Evolutionary conservation across 2,329 filamentous ascomycete species (phyloP).

Genomic region (Beauveria sp.): DNA sequence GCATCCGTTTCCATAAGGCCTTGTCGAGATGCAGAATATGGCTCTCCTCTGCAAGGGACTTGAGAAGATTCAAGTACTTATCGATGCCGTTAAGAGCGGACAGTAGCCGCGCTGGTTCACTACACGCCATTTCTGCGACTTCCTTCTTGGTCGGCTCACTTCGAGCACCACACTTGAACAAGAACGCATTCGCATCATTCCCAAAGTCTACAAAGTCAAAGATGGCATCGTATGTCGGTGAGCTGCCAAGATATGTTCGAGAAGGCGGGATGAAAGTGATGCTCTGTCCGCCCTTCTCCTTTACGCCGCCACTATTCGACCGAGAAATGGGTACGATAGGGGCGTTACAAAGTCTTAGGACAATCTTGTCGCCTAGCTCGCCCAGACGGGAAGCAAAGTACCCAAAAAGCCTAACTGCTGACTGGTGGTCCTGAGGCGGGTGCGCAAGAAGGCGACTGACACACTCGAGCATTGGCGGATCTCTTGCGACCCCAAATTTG

Average conservation of each 20-base stretch:
- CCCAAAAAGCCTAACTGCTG: conserved; percentile 66
- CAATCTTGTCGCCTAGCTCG: conserved; percentile 59
- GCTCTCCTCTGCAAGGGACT: conserved; percentile 69
- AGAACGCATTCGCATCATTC: conserved; percentile 75
- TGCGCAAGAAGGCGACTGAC: conserved; percentile 63
- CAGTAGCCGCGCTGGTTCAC: conserved; percentile 74
- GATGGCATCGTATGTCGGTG: conserved; percentile 69
- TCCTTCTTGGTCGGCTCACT: conserved; percentile 82
- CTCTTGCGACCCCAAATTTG: conserved; percentile 77
- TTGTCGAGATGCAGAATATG: conserved; percentile 68
- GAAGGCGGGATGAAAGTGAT: conserved; percentile 51
- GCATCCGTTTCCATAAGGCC: conserved; percentile 69
- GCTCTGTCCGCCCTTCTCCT: conserved; percentile 33
- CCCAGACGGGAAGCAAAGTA: conserved; percentile 75
- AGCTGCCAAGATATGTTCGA: conserved; percentile 72
- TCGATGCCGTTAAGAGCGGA: conserved; percentile 72
- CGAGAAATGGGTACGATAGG: conserved; percentile 63
- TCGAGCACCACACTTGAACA: conserved; percentile 84
- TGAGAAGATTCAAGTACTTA: conserved; percentile 78
- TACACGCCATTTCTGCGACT: conserved; percentile 74
- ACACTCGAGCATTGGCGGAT: conserved; percentile 74
- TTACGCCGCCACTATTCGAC: conserved; percentile 16
- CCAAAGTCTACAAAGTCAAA: conserved; percentile 98
- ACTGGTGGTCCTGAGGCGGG: conserved; percentile 59
- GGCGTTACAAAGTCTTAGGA: conserved; percentile 54